Percentiles rank a stretch among this genome's conserved stretches.
These are phyloP conservation scores for Vickermania spadyakhi DNA, from an alignment of 208 protist genomes.

Conservation along the genomic window DNA sequence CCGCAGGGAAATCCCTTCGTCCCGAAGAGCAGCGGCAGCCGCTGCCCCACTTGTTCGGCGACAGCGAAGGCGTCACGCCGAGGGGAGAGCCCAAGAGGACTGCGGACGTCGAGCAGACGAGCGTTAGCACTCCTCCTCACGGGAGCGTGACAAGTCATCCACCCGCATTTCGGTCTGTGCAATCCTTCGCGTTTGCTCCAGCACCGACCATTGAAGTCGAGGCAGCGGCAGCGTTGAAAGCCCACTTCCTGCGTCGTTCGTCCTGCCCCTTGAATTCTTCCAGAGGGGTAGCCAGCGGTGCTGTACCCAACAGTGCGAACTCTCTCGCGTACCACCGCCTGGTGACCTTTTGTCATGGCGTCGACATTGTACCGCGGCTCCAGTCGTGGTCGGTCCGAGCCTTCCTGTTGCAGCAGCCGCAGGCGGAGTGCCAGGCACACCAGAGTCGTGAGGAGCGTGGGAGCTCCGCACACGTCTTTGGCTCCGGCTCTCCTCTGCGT, in stretches of 20 bases:
- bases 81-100: too few relatives aligned
- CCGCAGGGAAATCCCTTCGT: conserved; percentile 9
- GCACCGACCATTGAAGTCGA: conserved; percentile 45
- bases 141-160: too few relatives aligned
- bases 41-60: background rate
- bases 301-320: too few relatives aligned
- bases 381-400: conserved; percentile 41
- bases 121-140: too few relatives aligned
- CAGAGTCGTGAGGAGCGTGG: background rate
- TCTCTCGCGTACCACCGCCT: too few relatives aligned
- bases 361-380: conserved; percentile 45
- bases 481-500: background rate
- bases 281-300: too few relatives aligned
- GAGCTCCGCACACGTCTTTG: background rate
- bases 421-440: background rate
- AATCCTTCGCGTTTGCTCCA: conserved; percentile 43
- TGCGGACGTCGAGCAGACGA: too few relatives aligned
- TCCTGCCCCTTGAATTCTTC: too few relatives aligned
- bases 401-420: conserved; percentile 7
- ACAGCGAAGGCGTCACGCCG: conserved; percentile 5
- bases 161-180: conserved; percentile 17
- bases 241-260: conserved; percentile 14
- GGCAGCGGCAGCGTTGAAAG: conserved; percentile 6
- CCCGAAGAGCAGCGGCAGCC: conserved; percentile 1
- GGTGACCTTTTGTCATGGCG: conserved; percentile 41